Evolutionary conservation across 139 green algal species (phyloP), one percentile per base, ranked within the genome.

Genomic region (Volvox africanus): DNA sequence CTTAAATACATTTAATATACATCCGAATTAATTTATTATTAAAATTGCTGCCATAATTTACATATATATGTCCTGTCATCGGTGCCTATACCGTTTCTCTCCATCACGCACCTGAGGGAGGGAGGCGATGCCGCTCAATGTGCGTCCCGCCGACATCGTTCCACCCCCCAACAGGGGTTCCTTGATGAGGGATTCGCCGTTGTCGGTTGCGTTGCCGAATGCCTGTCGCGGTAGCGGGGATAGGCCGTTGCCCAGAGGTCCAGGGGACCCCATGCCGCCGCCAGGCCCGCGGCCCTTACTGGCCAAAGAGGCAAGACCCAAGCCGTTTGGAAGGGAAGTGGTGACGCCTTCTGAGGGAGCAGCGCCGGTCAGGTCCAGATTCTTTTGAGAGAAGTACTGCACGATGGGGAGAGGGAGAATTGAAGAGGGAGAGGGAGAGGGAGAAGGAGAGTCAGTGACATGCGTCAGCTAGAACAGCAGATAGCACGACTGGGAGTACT

Each of bases 171-270:
- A 61, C 80, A 75, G 50, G 19, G 55, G 55, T 30, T 75, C 55
- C 28, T 6, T 33, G 17, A 78, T 32, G 61, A 77, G 82, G 12
- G 18, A 24, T 14, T 87, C 80, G 0, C 55, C 80, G 50, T 50
- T 36, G 80, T 73, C 55, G 11, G 55, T 61, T 0, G 50, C 12
- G 3, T n/a, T n/a, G 5, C 11, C 80, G 73, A 86, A 86, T 18
- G 80, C 80, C 28, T 73, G 55, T 1, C 80, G 44, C 28, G 80
- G 80, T 26, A 86, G 80, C 80, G 80, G 80, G 55, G 80, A 61
- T 61, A 86, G 78, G 17, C 36, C 78, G 19, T 33, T 73, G 65
- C 21, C 65, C 44, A 14, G 44, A 55, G 44, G 44, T 55, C 67
- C 67, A 12, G 67, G 67, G 67, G 22, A 26, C 22, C 67, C 67